Base-by-base conservation (phyloP, 2,329 filamentous ascomycete species). In the Cladobotryum protrusum region DNA sequence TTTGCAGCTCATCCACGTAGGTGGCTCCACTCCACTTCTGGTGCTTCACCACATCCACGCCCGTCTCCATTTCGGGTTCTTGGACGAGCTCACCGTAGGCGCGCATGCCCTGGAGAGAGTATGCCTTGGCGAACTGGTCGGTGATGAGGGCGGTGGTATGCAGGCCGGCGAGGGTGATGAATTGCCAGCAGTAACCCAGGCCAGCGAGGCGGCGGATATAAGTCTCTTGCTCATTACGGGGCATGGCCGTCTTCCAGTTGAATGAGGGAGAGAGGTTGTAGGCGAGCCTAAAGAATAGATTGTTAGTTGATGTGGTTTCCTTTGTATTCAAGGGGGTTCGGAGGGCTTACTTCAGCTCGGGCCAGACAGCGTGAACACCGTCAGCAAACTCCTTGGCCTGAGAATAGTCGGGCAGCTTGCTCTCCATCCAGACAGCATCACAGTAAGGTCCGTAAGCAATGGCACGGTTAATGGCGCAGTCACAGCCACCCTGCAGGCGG, bases 361-460 rank as follows among this genome's bases (percentile, higher is more conserved):
- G 93, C 83, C 87, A 96, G 9, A 90, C 89, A 50, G 89, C 87
- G 71, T 97, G 93, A 37, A 99, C 92, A 45, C 93, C 92, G 40
- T 87, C 79, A 32, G 93, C 91, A 61, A 99, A 99, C 65, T 96
- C 87, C 74, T 89, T 82, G 19, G 93, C 93, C 74, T 97, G 93
- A 45, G 78, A 78, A 68, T 78, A 97, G 68, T 97, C 92, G 42
- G 93, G 93, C 58, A 96, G 77, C 75, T 96, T 96, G 74, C 86
- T 92, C 81, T 99, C 93, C 93, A 99, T 99, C 93, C 93, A 99
- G 71, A 99, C 95, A 67, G 95, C 83, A 64, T 97, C 92, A 55
- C 86, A 87, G 73, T 95, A 96, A 2, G 93, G 92, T 0, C 89
- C 92, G 65, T 95, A 97, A 5, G 92, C 89, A 52, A 95, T 74